Conservation (phyloP, 306 rosid genomes). For the Lathyrus oleraceus region DNA sequence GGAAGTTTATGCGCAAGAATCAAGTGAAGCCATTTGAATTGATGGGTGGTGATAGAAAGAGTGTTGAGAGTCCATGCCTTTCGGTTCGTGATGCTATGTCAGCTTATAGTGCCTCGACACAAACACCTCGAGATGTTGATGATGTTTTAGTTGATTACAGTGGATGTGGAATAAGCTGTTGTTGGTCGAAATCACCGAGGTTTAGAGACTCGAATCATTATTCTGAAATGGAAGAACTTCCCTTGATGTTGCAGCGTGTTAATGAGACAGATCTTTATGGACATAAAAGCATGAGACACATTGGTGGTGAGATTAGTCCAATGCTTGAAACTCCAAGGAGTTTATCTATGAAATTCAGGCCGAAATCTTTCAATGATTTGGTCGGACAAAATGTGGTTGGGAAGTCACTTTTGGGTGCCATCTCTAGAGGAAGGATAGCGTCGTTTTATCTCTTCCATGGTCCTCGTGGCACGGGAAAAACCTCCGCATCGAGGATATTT, state of each 20-base stretch:
- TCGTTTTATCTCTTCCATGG: constrained; percentile 84
- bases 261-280: constrained; percentile 43
- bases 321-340: constrained; percentile 61
- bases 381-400: constrained; percentile 82
- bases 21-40: constrained; percentile 39
- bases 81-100: constrained; percentile 48
- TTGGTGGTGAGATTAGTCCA: constrained; percentile 46
- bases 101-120: constrained; percentile 32
- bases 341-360: constrained; percentile 72
- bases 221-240: constrained; percentile 54
- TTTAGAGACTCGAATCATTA: constrained; percentile 49
- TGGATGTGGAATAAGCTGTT: constrained; percentile 69
- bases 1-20: constrained; percentile 35
- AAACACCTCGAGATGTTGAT: constrained; percentile 49
- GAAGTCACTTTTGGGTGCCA: constrained; percentile 82
- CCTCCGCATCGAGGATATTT: constrained; percentile 83
- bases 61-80: constrained; percentile 48
- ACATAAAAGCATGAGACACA: constrained; percentile 41
- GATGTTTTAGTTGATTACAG: constrained; percentile 39
- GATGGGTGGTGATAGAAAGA: constrained; percentile 42
- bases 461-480: constrained; percentile 86
- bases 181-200: constrained; percentile 77
- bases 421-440: constrained; percentile 64
- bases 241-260: constrained; percentile 52
- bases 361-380: constrained; percentile 70